Conservation (phyloP, 208 protist species). For the Lotmaria passim region DNA sequence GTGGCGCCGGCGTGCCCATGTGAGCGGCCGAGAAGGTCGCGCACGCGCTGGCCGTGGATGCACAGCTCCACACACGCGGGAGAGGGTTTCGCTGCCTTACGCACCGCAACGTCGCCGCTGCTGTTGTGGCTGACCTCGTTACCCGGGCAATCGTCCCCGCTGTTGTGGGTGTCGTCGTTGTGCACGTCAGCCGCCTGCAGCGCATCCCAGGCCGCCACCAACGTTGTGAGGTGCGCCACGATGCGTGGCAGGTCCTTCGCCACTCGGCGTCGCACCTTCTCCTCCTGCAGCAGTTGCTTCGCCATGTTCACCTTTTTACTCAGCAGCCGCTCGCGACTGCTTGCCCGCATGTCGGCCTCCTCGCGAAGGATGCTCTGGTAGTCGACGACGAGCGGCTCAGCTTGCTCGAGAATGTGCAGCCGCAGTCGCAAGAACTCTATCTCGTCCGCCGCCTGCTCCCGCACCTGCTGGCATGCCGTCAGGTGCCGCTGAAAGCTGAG, state of each 20-base stretch:
- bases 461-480: constrained; percentile 35
- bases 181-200: constrained; percentile 31
- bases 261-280: constrained; percentile 62
- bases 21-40: constrained; percentile 18
- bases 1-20: neutral
- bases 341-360: constrained; percentile 51
- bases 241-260: constrained; percentile 69
- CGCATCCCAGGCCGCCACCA: constrained; percentile 52
- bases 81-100: neutral
- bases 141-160: neutral
- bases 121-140: neutral
- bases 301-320: constrained; percentile 88
- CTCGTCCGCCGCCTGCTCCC: constrained; percentile 33
- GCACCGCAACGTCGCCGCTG: too few species aligned
- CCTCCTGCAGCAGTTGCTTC: constrained; percentile 80
- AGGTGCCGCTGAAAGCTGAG: constrained; percentile 40
- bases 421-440: constrained; percentile 38
- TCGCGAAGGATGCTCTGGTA: constrained; percentile 50
- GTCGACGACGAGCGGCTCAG: constrained; percentile 42
- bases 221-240: constrained; percentile 44
- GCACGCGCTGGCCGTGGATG: constrained; percentile 32
- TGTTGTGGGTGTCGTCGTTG: constrained; percentile 16
- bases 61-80: constrained; percentile 21
- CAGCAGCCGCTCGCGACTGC: constrained; percentile 72
- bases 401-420: constrained; percentile 47